Evolutionary conservation across 106 monocot species (phyloP).

Genomic region (Phalaenopsis equestris): DNA sequence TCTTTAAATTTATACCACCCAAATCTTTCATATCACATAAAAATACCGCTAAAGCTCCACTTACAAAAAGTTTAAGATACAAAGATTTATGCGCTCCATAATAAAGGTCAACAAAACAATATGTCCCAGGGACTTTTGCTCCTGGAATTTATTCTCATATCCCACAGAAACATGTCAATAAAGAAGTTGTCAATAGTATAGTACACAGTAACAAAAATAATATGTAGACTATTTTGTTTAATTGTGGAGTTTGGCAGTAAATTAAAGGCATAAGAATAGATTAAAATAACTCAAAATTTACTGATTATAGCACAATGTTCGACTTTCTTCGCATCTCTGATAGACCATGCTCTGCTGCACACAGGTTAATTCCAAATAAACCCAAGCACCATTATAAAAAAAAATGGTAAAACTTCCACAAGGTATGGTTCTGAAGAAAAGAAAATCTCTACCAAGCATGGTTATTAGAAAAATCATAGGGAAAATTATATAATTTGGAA

Average conservation of each 20-base stretch:
- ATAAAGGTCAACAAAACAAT: not conserved
- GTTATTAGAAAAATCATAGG: not conserved
- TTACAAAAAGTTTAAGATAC: not conserved
- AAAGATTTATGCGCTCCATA: not conserved
- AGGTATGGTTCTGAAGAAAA: not conserved
- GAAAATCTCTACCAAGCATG: not conserved
- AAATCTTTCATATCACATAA: no score
- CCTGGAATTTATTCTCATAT: not conserved
- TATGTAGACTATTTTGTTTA: not conserved
- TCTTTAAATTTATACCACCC: no score
- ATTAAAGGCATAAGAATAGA: no score
- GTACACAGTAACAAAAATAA: not conserved
- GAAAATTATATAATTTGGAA: not conserved
- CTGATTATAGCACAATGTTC: not conserved
- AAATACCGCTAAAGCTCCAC: not conserved
- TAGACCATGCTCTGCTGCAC: not conserved
- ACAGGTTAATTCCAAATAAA: not conserved
- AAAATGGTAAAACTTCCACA: not conserved
- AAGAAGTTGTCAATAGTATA: not conserved
- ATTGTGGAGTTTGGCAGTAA: not conserved
- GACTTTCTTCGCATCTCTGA: not conserved
- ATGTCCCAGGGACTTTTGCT: not conserved
- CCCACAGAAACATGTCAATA: not conserved
- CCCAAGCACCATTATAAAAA: not conserved
- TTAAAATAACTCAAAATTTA: not conserved